Evolutionary conservation across 257 asterid genomes (phyloP).

Genomic region (Ballota nigra): DNA sequence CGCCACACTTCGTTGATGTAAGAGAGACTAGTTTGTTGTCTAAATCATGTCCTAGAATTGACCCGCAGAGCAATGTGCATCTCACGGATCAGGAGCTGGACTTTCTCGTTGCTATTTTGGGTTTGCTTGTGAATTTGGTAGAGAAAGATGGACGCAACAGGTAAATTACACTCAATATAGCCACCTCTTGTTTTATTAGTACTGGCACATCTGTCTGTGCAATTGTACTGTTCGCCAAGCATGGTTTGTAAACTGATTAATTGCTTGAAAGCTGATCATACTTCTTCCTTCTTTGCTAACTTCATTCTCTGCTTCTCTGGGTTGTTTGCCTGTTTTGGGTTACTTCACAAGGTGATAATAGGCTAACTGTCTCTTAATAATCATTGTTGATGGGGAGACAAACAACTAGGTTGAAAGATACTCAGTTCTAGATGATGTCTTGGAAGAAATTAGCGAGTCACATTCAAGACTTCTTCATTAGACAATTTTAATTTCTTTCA

Average conservation of each 20-base stretch:
- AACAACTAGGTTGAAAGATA: background rate
- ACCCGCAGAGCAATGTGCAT: slow-evolving; percentile 32
- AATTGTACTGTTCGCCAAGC: background rate
- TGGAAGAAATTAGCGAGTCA: background rate
- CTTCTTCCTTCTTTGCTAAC: background rate
- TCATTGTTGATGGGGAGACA: background rate
- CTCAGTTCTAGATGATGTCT: background rate
- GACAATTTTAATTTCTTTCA: background rate
- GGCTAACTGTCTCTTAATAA: background rate
- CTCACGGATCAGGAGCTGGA: slow-evolving; percentile 72
- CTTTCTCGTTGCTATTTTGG: slow-evolving; percentile 78
- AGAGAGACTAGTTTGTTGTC: slow-evolving; percentile 30
- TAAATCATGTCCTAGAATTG: slow-evolving; percentile 33
- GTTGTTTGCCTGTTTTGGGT: background rate
- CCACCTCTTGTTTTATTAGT: background rate
- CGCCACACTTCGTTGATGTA: slow-evolving; percentile 20
- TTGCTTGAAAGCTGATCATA: background rate
- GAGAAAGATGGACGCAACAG: slow-evolving; percentile 71
- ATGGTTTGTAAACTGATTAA: background rate
- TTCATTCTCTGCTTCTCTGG: background rate
- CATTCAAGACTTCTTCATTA: background rate
- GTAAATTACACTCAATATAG: slow-evolving; percentile 29
- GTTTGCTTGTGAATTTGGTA: slow-evolving; percentile 83
- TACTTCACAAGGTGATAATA: background rate
- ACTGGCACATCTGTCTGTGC: background rate